Base-by-base conservation (phyloP, 176 grass and related monocot species). In the Canna indica region DNA sequence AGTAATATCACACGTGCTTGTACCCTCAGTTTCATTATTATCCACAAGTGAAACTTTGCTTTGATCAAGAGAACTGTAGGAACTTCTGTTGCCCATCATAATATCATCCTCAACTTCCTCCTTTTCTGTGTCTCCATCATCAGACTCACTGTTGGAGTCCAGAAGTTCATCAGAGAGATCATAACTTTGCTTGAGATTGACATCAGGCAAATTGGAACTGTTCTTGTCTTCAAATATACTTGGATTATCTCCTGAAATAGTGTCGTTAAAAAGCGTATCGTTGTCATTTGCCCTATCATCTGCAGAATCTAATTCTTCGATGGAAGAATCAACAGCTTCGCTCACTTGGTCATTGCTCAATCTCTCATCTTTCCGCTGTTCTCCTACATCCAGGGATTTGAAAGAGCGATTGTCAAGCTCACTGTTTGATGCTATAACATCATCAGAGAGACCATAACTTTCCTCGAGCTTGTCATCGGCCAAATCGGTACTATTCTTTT, bases 1-100 rank as follows among this genome's bases (percentile, higher is more conserved):
- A 32, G 86, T 90, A 68, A 97, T 59, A 85, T 92, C 71, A 68
- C 93, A 92, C 36, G 35, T 41, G n/a, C 4, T 46, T 48, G 62
- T 35, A 36, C 47, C 56, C 50, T 83, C 39, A 22, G 15, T 61
- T 48, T 69, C 46, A 41, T 36, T 68, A 46, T 31, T 79, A 0
- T 79, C 73, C 38, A 34, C 56, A 68, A 64, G 10, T n/a, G 36
- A 63, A 52, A 50, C 28, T 59, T 57, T 64, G 22, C 57, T 53
- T 47, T 82, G 32, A 28, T 38, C 81, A 64, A n/a, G 30, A 20
- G 70, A 33, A 75, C 2, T 24, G 31, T 42, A 47, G 27, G 60
- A 68, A 32, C 44, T 76, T n/a, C 9, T 48, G 56, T 28, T 30
- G 28, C 44, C 48, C 4, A 16, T 66, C 71, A 42, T 50, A 35